phyloP scores from a whole-genome alignment of 2,329 filamentous ascomycete species.

The Neopestalotiopsis rosae region DNA sequence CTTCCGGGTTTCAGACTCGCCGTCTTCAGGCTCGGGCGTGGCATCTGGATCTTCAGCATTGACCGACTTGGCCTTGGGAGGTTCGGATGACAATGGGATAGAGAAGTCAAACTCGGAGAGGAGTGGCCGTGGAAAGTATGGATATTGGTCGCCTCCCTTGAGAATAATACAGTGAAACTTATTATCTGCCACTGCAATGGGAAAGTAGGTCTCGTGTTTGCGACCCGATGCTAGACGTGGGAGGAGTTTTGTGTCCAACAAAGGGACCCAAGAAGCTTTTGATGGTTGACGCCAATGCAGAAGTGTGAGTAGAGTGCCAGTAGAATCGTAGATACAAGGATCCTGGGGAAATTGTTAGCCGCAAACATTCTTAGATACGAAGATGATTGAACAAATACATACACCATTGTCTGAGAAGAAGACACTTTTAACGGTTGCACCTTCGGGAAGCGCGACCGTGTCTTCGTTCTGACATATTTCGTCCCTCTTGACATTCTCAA shows the following conservation, averaged over 20 bases:
- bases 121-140: constrained; percentile 88
- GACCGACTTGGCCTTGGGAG: constrained; percentile 43
- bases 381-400: constrained; percentile 41
- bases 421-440: constrained; percentile 75
- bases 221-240: constrained; percentile 82
- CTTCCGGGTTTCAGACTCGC: constrained; percentile 57
- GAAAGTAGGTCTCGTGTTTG: constrained; percentile 92
- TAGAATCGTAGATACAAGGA: constrained; percentile 94
- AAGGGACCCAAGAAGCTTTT: constrained; percentile 87
- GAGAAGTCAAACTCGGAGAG: constrained; percentile 94
- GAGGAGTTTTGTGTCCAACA: constrained; percentile 87
- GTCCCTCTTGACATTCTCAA: constrained; percentile 92
- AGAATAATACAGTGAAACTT: constrained; percentile 99
- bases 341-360: constrained; percentile 59
- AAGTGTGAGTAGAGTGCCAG: constrained; percentile 84
- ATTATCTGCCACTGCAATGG: constrained; percentile 87
- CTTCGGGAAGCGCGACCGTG: constrained; percentile 80
- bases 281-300: constrained; percentile 89
- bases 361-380: neutral
- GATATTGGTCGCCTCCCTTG: constrained; percentile 91
- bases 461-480: constrained; percentile 96
- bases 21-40: constrained; percentile 37
- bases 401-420: constrained; percentile 94
- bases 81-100: constrained; percentile 72
- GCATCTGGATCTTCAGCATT: constrained; percentile 39